Percentiles rank a stretch among this genome's conserved stretches.
phyloP scores from a whole-genome alignment of 2,329 filamentous ascomycete species.

The Calonectria pseudoreteaudii region DNA sequence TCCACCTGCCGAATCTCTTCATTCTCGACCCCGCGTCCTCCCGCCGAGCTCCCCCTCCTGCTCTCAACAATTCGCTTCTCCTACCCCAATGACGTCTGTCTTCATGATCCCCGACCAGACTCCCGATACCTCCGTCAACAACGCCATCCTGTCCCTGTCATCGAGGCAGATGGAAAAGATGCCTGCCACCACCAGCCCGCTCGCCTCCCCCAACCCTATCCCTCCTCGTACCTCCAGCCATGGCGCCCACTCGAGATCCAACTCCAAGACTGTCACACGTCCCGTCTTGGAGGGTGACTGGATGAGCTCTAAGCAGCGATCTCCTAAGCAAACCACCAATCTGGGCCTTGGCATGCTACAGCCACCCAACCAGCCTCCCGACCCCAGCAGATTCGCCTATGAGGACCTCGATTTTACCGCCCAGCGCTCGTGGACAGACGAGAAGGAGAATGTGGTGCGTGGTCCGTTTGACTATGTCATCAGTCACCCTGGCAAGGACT shows the following conservation, averaged over 20 bases:
- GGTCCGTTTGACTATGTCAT: slow-evolving; percentile 86
- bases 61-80: background rate
- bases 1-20: background rate
- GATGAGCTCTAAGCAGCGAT: slow-evolving; percentile 58
- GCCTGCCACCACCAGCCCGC: slow-evolving; percentile 43
- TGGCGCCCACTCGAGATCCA: slow-evolving; percentile 43
- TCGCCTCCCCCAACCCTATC: slow-evolving; percentile 69
- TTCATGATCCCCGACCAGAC: slow-evolving; percentile 40
- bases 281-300: slow-evolving; percentile 72
- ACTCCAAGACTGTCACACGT: slow-evolving; percentile 53
- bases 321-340: slow-evolving; percentile 24
- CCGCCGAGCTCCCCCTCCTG: background rate
- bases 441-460: slow-evolving; percentile 82
- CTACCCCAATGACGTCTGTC: background rate
- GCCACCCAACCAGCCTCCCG: slow-evolving; percentile 54
- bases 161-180: slow-evolving; percentile 41
- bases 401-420: slow-evolving; percentile 66
- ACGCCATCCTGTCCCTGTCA: slow-evolving; percentile 40
- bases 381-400: slow-evolving; percentile 65
- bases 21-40: background rate
- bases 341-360: slow-evolving; percentile 45
- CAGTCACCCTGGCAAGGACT: slow-evolving; percentile 85
- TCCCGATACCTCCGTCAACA: slow-evolving; percentile 29
- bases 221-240: slow-evolving; percentile 77
- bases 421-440: slow-evolving; percentile 71